Evolutionary conservation across 2,329 filamentous ascomycete species (phyloP), one percentile per base, ranked within the genome.

Genomic region (Canariomyces notabilis): DNA sequence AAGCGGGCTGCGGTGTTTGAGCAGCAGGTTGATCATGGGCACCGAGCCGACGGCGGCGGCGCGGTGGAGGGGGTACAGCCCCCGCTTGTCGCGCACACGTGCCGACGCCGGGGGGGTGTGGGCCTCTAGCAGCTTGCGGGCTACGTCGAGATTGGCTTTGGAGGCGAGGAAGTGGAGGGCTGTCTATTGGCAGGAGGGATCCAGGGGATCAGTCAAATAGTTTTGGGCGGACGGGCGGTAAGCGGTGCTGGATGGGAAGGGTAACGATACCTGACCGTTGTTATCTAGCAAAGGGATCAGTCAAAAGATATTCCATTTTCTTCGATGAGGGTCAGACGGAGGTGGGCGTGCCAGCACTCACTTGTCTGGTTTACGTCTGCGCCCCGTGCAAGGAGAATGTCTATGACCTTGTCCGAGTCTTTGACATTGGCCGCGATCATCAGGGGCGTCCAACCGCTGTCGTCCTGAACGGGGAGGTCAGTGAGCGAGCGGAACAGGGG

Each of bases 141-240:
- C 89, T 6, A 86, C 75, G 53, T 94, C 87, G 36, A 96, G 72
- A 62, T 95, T 90, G 59, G 80, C 81, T 67, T 98, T 98, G 23
- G 89, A 95, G 12, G 87, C 85, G 39, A 89, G 82, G 62, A 97
- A 95, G 67, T 97, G 91, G 16, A 98, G 77, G 8, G 85, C 88
- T 18, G 89, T 95, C 79, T 94, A 56, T 39, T n/a, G 1, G 18
- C 3, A 8, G n/a, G 11, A 6, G 15, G 14, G 19, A 9, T 15
- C 2, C 7, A 15, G 14, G 20, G 20, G 15, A 18, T 42, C 37
- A 31, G n/a, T 36, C 38, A 20, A n/a, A n/a, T n/a, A n/a, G n/a
- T 32, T 8, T 40, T 20, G 15, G 34, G 14, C 3, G 15, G 37
- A 57, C 37, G 32, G 6, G 16, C 18, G 41, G 20, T 23, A 21